Conservation (phyloP, 2,329 filamentous ascomycete genomes). For the Fusarium nygamai region DNA sequence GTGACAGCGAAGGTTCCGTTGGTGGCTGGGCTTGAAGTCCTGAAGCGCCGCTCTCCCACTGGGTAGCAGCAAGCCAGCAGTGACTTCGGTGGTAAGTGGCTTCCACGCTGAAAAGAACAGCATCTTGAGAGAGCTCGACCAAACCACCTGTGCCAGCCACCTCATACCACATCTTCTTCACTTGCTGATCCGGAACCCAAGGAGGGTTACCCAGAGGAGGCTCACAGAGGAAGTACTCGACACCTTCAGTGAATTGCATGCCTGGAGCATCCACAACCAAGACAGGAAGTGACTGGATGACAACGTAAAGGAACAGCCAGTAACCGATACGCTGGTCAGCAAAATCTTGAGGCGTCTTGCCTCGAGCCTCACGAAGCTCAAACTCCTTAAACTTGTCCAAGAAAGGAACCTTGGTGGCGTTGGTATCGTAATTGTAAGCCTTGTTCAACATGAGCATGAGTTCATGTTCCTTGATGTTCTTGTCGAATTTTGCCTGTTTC, state of each 20-base stretch:
- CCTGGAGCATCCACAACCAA: constrained; percentile 80
- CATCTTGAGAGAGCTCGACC: constrained; percentile 68
- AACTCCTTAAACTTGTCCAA: constrained; percentile 76
- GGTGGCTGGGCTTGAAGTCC: constrained; percentile 34
- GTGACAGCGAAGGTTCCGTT: constrained; percentile 49
- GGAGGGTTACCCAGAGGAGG: constrained; percentile 77
- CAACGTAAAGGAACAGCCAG: constrained; percentile 84
- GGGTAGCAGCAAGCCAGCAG: constrained; percentile 64
- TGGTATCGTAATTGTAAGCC: constrained; percentile 82
- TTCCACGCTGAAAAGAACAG: constrained; percentile 69
- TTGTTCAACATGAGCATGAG: constrained; percentile 79
- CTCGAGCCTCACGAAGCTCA: constrained; percentile 73
- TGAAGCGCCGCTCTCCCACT: constrained; percentile 54
- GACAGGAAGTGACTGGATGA: constrained; percentile 81
- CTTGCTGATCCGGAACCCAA: constrained; percentile 74
- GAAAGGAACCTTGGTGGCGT: constrained; percentile 67
- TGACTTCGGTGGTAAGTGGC: constrained; percentile 68
- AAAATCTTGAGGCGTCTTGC: constrained; percentile 72
- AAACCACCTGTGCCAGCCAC: constrained; percentile 71
- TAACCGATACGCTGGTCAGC: constrained; percentile 77
- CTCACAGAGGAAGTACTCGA: constrained; percentile 85
- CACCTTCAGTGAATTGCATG: constrained; percentile 73
- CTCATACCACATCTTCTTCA: constrained; percentile 78
- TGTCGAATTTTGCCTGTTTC: constrained; percentile 77
- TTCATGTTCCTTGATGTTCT: constrained; percentile 81